Base-by-base conservation (phyloP, 768 basidiomycete species). In the Amyloporia xantha region DNA sequence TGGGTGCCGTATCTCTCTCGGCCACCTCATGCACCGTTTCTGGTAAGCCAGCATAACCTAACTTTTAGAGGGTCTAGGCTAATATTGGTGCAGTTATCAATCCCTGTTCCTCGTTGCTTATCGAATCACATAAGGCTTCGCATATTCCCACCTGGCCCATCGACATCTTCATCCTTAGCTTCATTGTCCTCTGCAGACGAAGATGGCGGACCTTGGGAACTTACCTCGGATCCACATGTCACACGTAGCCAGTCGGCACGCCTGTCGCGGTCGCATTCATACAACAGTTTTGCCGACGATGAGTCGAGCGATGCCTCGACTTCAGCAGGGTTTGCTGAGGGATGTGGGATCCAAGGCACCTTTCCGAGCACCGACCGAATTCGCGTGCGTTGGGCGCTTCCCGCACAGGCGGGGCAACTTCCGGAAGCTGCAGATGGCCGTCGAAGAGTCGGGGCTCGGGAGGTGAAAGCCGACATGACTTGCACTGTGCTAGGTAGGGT, bases 151-250 rank as follows among this genome's bases (percentile, higher is more conserved):
- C 84, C 84, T 4, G 67, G 65, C 4, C 56, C 76, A 15, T 74
- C 76, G 15, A 63, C 77, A 6, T 65, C 73, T 12, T 61, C 73
- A n/a, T 89, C 86, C 1, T 72, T 81, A 56, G 84, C 84, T 20
- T 90, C 86, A 1, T 68, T 89, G 36, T 87, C 86, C 6, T 88
- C 87, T 4, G 71, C 79, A 9, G 87, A 87, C 51, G 84, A 85
- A 37, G 86, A 88, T 42, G 69, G 68, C 6, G 71, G 72, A 25
- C 64, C 78, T 37, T 91, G 87, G 88, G 86, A 86, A 53, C 71
- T 91, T 30, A 79, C 82, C 1, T 81, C 83, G 1, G 87, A 91
- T 37, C 87, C 87, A 9, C 78, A 77, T 63, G 86, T 90, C 49
- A 78, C 84, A 9, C 79, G 84, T 27, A 70, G 61, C 24, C 50